Evolutionary conservation across 306 rosid genomes (phyloP).

Genomic region (Castanea crenata): DNA sequence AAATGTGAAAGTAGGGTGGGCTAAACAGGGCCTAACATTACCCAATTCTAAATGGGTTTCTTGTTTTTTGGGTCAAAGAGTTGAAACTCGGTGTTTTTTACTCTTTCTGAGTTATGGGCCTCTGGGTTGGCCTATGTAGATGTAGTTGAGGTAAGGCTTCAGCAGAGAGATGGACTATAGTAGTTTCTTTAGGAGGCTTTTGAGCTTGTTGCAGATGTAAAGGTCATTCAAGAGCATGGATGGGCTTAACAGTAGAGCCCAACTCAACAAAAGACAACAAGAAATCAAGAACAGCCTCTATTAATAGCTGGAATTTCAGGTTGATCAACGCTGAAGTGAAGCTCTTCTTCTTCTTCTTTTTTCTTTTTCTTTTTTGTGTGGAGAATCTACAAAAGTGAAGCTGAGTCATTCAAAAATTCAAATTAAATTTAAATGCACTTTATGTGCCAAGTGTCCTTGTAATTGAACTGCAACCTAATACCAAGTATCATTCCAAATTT

Average conservation of each 20-base stretch:
- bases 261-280: not conserved
- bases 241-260: not conserved
- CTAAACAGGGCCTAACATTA: too few species aligned
- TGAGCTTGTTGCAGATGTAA: not conserved
- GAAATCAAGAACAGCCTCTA: not conserved
- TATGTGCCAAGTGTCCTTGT: too few species aligned
- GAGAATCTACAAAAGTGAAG: too few species aligned
- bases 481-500: too few species aligned
- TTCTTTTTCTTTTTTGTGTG: too few species aligned
- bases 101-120: not conserved
- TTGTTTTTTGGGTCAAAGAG: not conserved
- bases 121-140: not conserved
- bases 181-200: not conserved
- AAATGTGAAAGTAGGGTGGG: not conserved
- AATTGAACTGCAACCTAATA: too few species aligned
- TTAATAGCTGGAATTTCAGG: not conserved
- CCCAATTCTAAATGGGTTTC: not conserved
- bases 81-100: not conserved
- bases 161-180: too few species aligned
- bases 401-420: too few species aligned
- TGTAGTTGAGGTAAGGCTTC: too few species aligned
- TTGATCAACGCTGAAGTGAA: not conserved
- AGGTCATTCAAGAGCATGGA: not conserved
- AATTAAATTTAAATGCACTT: too few species aligned
- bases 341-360: too few species aligned